Conservation (phyloP, 345 rosid species). For the Mallotus nudiflorus region DNA sequence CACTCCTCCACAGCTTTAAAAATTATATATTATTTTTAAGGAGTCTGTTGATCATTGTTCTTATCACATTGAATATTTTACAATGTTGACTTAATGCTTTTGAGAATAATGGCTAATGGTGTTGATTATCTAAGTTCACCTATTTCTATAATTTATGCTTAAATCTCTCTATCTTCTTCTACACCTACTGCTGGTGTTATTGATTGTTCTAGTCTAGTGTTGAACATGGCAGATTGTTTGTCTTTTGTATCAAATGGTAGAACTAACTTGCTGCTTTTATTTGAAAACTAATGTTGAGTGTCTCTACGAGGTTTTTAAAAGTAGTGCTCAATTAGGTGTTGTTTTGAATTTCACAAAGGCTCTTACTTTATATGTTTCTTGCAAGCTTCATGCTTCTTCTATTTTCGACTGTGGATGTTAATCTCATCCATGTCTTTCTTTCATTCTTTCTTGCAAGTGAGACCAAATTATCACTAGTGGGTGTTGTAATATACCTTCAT, state of each 20-base stretch:
- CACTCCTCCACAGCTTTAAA: too few relatives aligned
- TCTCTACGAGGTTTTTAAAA: constrained; percentile 77
- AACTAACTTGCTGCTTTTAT: constrained; percentile 68
- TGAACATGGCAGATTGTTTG: constrained; percentile 76
- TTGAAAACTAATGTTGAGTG: constrained; percentile 60
- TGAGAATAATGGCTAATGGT: neutral
- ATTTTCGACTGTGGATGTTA: constrained; percentile 61
- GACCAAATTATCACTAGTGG: too few relatives aligned
- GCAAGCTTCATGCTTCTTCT: constrained; percentile 78
- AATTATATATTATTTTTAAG: neutral
- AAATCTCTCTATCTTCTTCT: too few relatives aligned
- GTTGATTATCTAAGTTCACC: neutral
- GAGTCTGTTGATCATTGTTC: neutral
- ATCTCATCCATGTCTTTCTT: too few relatives aligned
- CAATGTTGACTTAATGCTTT: neutral
- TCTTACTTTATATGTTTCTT: constrained; percentile 61
- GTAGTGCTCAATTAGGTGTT: constrained; percentile 73
- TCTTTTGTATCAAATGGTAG: constrained; percentile 66
- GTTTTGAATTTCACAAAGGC: constrained; percentile 78
- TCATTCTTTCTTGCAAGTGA: too few relatives aligned
- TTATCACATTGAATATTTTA: neutral
- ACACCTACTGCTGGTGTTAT: constrained; percentile 21
- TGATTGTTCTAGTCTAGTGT: constrained; percentile 59
- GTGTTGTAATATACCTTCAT: too few relatives aligned
- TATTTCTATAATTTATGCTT: too few relatives aligned